phyloP scores from a whole-genome alignment of 306 rosid genomes.

The Dryas drummondii region DNA sequence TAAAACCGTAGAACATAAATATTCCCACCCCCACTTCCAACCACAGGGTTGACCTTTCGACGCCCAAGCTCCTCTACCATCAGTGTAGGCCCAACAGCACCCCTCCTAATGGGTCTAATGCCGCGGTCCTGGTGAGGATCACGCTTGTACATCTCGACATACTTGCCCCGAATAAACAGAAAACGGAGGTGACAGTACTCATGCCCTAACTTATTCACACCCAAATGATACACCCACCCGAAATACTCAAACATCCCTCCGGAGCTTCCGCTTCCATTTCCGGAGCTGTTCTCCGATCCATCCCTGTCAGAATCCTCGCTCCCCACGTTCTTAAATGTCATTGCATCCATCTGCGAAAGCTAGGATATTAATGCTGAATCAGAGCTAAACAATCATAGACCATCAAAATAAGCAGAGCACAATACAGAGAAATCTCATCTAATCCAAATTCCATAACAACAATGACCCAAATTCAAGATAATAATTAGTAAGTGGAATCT shows the following conservation, averaged over 20 bases:
- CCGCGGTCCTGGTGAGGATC: conserved; percentile 73
- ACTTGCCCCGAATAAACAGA: conserved; percentile 65
- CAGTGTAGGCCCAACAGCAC: conserved; percentile 72
- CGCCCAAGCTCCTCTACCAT: conserved; percentile 72
- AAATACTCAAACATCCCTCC: conserved; percentile 51
- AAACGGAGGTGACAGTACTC: conserved; percentile 74
- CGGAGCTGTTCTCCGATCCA: conserved; percentile 19
- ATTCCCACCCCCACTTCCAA: conserved; percentile 59
- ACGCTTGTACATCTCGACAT: conserved; percentile 73
- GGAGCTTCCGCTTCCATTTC: not conserved
- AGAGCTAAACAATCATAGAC: not conserved
- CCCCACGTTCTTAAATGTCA: conserved; percentile 21
- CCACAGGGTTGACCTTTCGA: conserved; percentile 42
- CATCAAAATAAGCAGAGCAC: not conserved
- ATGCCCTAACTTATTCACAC: conserved; percentile 69
- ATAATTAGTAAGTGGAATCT: not conserved
- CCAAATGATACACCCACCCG: conserved; percentile 91
- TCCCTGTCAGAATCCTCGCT: conserved; percentile 33
- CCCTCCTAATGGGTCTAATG: conserved; percentile 82
- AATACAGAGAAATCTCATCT: not conserved
- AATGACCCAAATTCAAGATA: not conserved
- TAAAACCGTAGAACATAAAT: conserved; percentile 67
- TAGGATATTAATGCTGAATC: not conserved
- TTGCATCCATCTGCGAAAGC: conserved; percentile 17
- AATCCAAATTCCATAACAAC: not conserved